Evolutionary conservation across 805 yeast genomes (phyloP).

Genomic region (Metschnikowia baotianmanensis): DNA sequence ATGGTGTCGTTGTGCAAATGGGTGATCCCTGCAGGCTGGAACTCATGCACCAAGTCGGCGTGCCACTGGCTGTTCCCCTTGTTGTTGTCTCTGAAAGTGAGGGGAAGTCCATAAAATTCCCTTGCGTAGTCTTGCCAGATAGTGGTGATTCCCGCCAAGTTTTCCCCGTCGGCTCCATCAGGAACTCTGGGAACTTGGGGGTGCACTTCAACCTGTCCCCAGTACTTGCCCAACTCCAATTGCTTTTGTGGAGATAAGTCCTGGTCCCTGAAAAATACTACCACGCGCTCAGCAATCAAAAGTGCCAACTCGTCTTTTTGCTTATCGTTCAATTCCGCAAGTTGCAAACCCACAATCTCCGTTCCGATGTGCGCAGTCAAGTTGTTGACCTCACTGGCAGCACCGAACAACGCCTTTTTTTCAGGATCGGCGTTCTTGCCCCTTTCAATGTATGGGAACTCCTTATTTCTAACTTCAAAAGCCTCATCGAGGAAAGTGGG

Average conservation of each 20-base stretch:
- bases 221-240: constrained; percentile 30
- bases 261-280: constrained; percentile 31
- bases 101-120: constrained; percentile 23
- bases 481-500: constrained; percentile 30
- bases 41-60: constrained; percentile 55
- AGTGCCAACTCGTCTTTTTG: constrained; percentile 33
- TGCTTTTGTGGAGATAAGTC: constrained; percentile 32
- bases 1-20: constrained; percentile 51
- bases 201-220: constrained; percentile 29
- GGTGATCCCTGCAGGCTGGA: constrained; percentile 56
- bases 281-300: constrained; percentile 30
- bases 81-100: constrained; percentile 28
- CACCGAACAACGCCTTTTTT: constrained; percentile 30
- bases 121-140: constrained; percentile 31
- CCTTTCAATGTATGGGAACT: constrained; percentile 25
- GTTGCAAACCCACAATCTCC: constrained; percentile 31
- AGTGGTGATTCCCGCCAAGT: constrained; percentile 25
- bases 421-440: constrained; percentile 31
- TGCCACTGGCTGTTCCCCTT: constrained; percentile 32
- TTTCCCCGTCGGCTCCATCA: constrained; percentile 14
- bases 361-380: constrained; percentile 33
- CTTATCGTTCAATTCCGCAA: constrained; percentile 27
- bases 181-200: constrained; percentile 21
- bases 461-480: constrained; percentile 22
- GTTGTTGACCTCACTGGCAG: constrained; percentile 29